These are phyloP conservation scores for Crithidia fasciculata DNA, from an alignment of 208 protist genomes.

Conservation along the genomic window DNA sequence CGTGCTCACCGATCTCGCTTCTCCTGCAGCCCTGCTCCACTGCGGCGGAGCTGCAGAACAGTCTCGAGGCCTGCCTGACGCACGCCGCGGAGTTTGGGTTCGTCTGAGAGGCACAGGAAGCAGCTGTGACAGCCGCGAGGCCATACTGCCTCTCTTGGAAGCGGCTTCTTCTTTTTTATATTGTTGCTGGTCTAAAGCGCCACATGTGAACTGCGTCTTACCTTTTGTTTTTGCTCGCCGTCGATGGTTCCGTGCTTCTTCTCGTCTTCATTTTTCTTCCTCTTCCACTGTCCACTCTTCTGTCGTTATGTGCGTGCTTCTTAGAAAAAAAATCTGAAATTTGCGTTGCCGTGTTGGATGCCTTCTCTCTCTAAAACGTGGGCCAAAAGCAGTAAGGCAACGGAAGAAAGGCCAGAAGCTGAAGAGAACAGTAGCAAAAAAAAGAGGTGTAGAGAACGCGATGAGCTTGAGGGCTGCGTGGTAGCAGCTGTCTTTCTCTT, in stretches of 20 bases:
- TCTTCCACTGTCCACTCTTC: too few relatives aligned
- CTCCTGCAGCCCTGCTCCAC: slow-evolving; percentile 79
- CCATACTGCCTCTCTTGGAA: background rate
- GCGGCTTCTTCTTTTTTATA: slow-evolving; percentile 7
- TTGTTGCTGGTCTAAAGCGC: too few relatives aligned
- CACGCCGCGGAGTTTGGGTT: slow-evolving; percentile 86
- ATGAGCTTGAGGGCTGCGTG: too few relatives aligned
- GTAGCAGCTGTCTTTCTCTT: too few relatives aligned
- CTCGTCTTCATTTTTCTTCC: background rate
- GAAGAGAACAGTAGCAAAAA: too few relatives aligned
- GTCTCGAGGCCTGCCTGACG: slow-evolving; percentile 66
- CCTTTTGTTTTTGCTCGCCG: background rate
- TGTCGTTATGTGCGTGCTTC: too few relatives aligned
- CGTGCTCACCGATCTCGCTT: slow-evolving; percentile 88
- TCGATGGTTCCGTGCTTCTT: background rate
- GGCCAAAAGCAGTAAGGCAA: too few relatives aligned
- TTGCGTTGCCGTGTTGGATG: too few relatives aligned
- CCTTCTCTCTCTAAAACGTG: too few relatives aligned
- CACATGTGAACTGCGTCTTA: background rate
- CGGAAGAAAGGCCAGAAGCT: too few relatives aligned
- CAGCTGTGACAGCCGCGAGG: background rate
- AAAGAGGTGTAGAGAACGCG: too few relatives aligned
- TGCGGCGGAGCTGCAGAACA: slow-evolving; percentile 51
- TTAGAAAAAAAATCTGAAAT: too few relatives aligned
- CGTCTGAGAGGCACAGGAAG: slow-evolving; percentile 36